These are phyloP conservation scores for Corylus heterophylla DNA, from an alignment of 306 rosid genomes.

Conservation along the genomic window DNA sequence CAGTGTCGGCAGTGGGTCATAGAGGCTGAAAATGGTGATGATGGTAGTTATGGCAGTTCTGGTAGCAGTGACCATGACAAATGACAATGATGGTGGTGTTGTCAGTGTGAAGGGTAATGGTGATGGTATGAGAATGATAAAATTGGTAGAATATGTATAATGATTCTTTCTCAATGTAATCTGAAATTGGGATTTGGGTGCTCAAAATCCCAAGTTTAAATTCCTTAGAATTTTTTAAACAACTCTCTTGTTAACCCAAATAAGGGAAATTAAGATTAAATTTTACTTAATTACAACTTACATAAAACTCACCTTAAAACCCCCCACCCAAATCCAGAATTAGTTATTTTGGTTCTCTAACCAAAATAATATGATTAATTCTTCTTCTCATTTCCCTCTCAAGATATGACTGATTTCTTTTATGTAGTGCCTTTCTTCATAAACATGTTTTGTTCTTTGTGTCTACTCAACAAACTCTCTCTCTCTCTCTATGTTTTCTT, in stretches of 20 bases:
- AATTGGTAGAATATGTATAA: neutral
- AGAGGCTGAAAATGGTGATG: too few species aligned
- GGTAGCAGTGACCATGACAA: too few species aligned
- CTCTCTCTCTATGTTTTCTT: neutral
- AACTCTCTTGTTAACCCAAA: neutral
- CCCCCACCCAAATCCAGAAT: neutral
- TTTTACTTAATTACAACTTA: neutral
- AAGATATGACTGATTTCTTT: neutral
- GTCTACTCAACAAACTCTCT: constrained; percentile 6
- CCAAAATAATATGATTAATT: neutral
- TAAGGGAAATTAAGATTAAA: neutral
- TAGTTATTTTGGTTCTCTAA: neutral
- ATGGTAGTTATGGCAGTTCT: too few species aligned
- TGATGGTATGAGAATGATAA: neutral
- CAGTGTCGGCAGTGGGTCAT: too few species aligned
- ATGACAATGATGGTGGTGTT: neutral
- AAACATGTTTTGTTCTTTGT: neutral
- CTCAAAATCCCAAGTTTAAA: neutral
- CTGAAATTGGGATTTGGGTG: neutral
- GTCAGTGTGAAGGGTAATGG: neutral
- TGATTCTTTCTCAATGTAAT: neutral
- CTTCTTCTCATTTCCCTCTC: neutral
- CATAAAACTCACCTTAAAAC: neutral
- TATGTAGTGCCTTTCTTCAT: neutral
- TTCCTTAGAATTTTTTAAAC: neutral